Evolutionary conservation across 371 early-diverging fungal genomes (phyloP).

Genomic region (Rhizopus arrhizus): DNA sequence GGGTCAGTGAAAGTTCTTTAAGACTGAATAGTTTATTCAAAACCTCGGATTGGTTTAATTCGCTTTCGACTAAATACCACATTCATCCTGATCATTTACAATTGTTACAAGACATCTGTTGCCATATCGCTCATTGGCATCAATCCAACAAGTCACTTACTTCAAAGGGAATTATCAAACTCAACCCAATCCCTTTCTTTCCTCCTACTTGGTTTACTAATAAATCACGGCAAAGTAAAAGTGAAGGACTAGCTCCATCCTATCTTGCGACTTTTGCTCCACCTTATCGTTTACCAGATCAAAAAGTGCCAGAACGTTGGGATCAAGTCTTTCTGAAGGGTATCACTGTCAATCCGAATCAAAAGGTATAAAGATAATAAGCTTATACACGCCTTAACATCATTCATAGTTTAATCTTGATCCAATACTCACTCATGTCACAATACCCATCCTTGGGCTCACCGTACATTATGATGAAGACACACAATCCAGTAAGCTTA

Average conservation of each 20-base stretch:
- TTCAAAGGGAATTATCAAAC: conserved; percentile 28
- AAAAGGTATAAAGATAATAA: conserved; percentile 25
- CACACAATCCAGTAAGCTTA: conserved; percentile 38
- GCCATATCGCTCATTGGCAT: conserved; percentile 38
- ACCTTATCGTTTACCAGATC: conserved; percentile 35
- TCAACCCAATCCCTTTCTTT: conserved; percentile 42
- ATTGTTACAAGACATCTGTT: conserved; percentile 38
- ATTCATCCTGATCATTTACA: conserved; percentile 40
- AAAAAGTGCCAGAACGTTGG: conserved; percentile 46
- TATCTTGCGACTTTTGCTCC: conserved; percentile 47
- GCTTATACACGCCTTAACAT: not conserved
- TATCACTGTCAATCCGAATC: conserved; percentile 37
- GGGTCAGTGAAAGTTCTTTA: conserved; percentile 24
- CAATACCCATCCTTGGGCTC: conserved; percentile 36
- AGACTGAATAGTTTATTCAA: conserved; percentile 20
- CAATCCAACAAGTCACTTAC: conserved; percentile 40
- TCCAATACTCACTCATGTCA: conserved; percentile 29
- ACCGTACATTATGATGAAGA: conserved; percentile 38
- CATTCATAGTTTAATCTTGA: conserved; percentile 33
- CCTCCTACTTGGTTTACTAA: conserved; percentile 48
- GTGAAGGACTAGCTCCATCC: conserved; percentile 43
- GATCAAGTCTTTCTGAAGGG: conserved; percentile 49
- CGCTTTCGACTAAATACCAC: conserved; percentile 30
- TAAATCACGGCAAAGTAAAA: conserved; percentile 32
- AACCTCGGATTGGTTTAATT: conserved; percentile 32